phyloP scores from a whole-genome alignment of 2,329 filamentous ascomycete genomes.

The Microthyrium microscopicum region DNA sequence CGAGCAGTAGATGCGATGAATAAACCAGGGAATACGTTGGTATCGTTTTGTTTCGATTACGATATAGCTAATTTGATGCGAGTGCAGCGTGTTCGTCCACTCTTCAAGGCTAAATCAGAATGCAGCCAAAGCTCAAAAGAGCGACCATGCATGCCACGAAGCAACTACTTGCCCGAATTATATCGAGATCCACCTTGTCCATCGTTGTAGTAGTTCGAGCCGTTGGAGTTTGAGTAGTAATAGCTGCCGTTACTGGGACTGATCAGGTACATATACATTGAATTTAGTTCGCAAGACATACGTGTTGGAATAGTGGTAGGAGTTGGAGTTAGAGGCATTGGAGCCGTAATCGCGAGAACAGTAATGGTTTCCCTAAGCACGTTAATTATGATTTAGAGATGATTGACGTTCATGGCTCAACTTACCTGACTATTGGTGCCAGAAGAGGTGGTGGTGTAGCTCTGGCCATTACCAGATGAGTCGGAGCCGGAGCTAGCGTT shows the following conservation, averaged over 20 bases:
- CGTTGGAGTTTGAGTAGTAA: constrained; percentile 22
- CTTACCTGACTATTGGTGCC: constrained; percentile 24
- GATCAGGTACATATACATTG: not conserved
- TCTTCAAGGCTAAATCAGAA: no score
- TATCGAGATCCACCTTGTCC: constrained; percentile 18
- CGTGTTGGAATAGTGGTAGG: constrained; percentile 25
- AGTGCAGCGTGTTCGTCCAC: no score
- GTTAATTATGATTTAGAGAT: not conserved
- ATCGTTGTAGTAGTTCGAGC: constrained; percentile 22
- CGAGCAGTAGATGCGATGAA: no score
- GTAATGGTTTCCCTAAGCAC: constrained; percentile 22
- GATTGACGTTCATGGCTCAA: not conserved
- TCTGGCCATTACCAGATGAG: no score
- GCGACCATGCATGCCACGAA: no score
- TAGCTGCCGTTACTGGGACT: constrained; percentile 11
- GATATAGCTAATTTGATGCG: no score
- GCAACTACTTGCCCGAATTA: constrained; percentile 14
- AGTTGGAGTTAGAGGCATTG: constrained; percentile 18
- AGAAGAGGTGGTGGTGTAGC: constrained; percentile 22
- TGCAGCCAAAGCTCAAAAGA: no score
- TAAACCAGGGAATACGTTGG: no score
- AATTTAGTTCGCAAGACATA: constrained; percentile 5
- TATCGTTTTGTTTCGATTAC: no score
- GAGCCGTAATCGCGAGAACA: constrained; percentile 22
- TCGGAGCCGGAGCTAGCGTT: not conserved